phyloP scores from a whole-genome alignment of 305 asterid genomes.

The Fraxinus baroniana region DNA sequence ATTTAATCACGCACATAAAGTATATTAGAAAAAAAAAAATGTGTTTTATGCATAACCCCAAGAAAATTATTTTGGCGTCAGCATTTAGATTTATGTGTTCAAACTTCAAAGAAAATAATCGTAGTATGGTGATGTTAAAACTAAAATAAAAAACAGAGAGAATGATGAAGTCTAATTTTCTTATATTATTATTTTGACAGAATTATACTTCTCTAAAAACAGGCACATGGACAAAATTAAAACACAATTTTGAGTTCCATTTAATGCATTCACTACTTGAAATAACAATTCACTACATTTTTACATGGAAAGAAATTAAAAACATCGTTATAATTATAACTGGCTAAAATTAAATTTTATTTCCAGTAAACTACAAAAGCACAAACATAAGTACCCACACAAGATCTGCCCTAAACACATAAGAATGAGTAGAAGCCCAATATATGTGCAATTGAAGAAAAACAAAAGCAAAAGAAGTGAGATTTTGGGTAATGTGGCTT shows the following conservation, averaged over 20 bases:
- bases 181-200: not conserved
- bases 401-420: conserved; percentile 49
- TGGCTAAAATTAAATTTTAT: conserved; percentile 1
- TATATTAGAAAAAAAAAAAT: not conserved
- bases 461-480: conserved; percentile 20
- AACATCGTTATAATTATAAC: not conserved
- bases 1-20: not conserved
- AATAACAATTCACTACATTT: not conserved
- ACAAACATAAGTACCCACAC: conserved; percentile 8
- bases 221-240: not conserved
- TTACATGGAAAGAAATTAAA: not conserved
- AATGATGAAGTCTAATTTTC: not conserved
- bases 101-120: not conserved
- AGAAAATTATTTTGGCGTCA: not conserved
- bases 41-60: not conserved
- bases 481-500: conserved; percentile 36
- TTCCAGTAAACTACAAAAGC: conserved; percentile 12
- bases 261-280: not conserved
- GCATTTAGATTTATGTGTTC: not conserved
- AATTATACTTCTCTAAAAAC: not conserved
- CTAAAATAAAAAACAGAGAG: not conserved
- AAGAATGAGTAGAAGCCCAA: conserved; percentile 3
- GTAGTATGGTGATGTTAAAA: not conserved
- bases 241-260: not conserved
- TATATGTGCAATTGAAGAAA: conserved; percentile 22